Conservation (phyloP, 371 early-diverging fungal species). For the Circinella minor region DNA sequence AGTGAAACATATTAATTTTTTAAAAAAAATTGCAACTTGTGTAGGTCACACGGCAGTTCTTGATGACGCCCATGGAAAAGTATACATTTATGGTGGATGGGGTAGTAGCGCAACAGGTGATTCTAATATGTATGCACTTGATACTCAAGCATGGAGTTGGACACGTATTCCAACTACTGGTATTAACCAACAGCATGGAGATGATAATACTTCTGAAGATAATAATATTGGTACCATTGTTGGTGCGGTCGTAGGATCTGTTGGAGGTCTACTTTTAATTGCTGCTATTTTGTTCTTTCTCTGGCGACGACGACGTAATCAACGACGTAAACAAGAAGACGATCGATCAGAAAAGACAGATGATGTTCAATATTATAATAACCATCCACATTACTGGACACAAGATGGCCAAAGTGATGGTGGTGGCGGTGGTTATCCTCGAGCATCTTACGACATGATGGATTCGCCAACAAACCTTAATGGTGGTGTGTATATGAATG, state of each 20-base stretch:
- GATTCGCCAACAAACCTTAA: not conserved
- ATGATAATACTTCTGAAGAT: not conserved
- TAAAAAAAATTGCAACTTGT: not conserved
- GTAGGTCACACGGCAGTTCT: constrained; percentile 46
- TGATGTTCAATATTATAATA: constrained; percentile 12
- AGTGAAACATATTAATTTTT: not conserved
- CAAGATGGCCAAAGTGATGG: not conserved
- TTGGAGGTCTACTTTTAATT: constrained; percentile 17
- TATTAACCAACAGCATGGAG: not conserved
- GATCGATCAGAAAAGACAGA: constrained; percentile 17
- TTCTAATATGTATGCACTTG: constrained; percentile 29
- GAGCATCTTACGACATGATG: not conserved
- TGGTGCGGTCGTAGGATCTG: constrained; percentile 31
- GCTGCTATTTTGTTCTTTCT: constrained; percentile 14
- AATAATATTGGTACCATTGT: constrained; percentile 22
- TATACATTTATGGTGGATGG: constrained; percentile 43
- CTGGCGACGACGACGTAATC: constrained; percentile 15
- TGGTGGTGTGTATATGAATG: no score
- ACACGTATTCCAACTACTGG: constrained; percentile 20
- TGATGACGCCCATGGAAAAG: constrained; percentile 17
- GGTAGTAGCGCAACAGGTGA: constrained; percentile 29
- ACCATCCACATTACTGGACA: constrained; percentile 20
- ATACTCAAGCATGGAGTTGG: constrained; percentile 30
- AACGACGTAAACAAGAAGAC: constrained; percentile 13
- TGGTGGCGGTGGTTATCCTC: not conserved